Conservation (phyloP, 768 basidiomycete species). For the Pleurotus pulmonarius region DNA sequence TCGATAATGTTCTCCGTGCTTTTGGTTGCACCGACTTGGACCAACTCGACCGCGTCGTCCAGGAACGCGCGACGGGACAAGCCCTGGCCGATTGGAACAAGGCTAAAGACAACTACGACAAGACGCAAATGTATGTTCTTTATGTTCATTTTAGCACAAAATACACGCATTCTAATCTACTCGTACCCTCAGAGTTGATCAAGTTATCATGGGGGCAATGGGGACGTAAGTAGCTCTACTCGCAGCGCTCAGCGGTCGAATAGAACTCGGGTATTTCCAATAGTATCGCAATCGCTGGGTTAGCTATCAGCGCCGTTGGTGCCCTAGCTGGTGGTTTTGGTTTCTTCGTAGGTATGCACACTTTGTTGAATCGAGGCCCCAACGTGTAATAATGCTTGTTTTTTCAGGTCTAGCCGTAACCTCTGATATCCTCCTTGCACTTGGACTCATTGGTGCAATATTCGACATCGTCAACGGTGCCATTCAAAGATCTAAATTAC, state of each 20-base stretch:
- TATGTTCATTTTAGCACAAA: too few relatives aligned
- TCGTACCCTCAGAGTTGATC: slow-evolving; percentile 9
- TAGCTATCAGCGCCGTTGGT: slow-evolving; percentile 10
- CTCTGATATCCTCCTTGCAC: slow-evolving; percentile 7
- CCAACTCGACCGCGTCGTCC: slow-evolving; percentile 10
- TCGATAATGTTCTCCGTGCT: slow-evolving; percentile 11
- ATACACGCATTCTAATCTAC: neutral
- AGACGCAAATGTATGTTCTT: slow-evolving; percentile 9
- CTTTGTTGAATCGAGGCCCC: neutral
- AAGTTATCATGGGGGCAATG: slow-evolving; percentile 12
- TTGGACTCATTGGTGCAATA: slow-evolving; percentile 9
- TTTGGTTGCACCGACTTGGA: slow-evolving; percentile 12
- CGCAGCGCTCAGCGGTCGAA: neutral
- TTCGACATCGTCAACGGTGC: slow-evolving; percentile 11
- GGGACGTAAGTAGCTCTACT: slow-evolving; percentile 2
- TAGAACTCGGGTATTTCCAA: neutral
- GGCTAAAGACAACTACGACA: slow-evolving; percentile 11
- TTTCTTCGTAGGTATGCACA: slow-evolving; percentile 10
- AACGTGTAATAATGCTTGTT: too few relatives aligned
- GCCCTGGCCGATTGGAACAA: slow-evolving; percentile 12
- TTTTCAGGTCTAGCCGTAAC: slow-evolving; percentile 11
- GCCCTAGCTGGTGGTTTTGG: slow-evolving; percentile 13
- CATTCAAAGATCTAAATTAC: slow-evolving; percentile 10
- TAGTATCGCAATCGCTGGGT: slow-evolving; percentile 11
- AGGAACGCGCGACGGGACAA: slow-evolving; percentile 9